Conservation (phyloP, 2,329 filamentous ascomycete genomes). For the Byssothecium circinans region DNA sequence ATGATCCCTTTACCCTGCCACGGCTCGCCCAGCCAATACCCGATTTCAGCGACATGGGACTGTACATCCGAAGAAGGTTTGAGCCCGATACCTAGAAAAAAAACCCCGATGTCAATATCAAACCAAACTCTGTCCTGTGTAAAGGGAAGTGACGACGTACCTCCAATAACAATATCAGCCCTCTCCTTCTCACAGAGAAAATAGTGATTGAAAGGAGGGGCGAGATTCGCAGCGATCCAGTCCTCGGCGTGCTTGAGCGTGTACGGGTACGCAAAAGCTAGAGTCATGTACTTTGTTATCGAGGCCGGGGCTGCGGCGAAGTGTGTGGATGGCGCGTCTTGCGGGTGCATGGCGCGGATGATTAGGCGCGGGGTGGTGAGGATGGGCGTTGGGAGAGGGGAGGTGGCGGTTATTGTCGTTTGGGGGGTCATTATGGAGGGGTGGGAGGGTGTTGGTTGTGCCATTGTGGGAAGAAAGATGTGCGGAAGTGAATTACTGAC, state of each 20-base stretch:
- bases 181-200: constrained; percentile 13
- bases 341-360: constrained; percentile 35
- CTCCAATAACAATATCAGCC: not conserved
- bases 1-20: constrained; percentile 41
- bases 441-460: constrained; percentile 17
- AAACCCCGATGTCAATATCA: no score
- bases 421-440: constrained; percentile 16
- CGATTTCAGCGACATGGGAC: constrained; percentile 43
- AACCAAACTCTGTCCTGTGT: no score
- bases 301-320: constrained; percentile 33
- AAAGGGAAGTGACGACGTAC: not conserved
- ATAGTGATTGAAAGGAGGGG: constrained; percentile 19
- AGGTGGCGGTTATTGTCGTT: not conserved
- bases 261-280: constrained; percentile 46
- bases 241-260: constrained; percentile 31
- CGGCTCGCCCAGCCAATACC: constrained; percentile 47
- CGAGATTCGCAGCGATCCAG: constrained; percentile 41
- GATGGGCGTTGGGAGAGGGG: constrained; percentile 32
- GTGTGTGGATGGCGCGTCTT: constrained; percentile 31
- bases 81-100: constrained; percentile 40
- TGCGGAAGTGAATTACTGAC: no score
- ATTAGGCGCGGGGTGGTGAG: constrained; percentile 29
- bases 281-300: constrained; percentile 41
- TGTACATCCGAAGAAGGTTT: constrained; percentile 40
- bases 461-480: constrained; percentile 13